Base-by-base conservation (phyloP, 1,284 basidiomycete genomes). In the Termitomyces sp. region DNA sequence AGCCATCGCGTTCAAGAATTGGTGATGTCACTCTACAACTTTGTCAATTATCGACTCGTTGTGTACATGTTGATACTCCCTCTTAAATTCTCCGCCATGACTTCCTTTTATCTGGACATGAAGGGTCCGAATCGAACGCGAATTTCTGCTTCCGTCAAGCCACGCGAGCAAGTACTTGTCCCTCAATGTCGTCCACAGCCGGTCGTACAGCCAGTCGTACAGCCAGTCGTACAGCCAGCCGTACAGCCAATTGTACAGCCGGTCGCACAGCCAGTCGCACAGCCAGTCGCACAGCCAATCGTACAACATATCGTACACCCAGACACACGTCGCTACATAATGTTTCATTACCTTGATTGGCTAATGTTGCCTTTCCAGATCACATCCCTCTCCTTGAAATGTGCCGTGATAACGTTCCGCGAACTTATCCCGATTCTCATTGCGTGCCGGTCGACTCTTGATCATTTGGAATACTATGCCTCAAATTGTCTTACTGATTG, bases 301-400 rank as follows among this genome's bases (percentile, higher is more conserved):
- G 10, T 19, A n/a, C 28, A 31, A 17, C n/a, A n/a, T 45, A 5
- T 17, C n/a, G 17, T 28, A 17, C 43, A 19, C 5, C 17, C 33
- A n/a, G 45, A 13, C 21, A 9, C 33, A 13, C 21, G 33, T 33
- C 46, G 33, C 21, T 48, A 34, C 33, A 12, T 48, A 24, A 36
- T 48, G 33, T 10, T 10, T 17, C 55, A 54, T 39, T 55, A 58
- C 46, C 36, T 62, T 8, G 60, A 62, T 34, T 58, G 60, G 58
- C 49, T 44, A 10, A 28, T 53, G 21, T 41, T 24, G n/a, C 41
- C 42, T 21, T 62, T 54, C 19, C 54, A 55, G 8, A 53, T 62
- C 45, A 62, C 58, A 15, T 58, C 51, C 42, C 47, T 62, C 5
- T 60, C 58, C 19, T 36, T 62, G 17, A 62, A 62, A 34, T 60